Conservation (phyloP, 2,329 filamentous ascomycete genomes). For the Trichoderma citrinoviride region DNA sequence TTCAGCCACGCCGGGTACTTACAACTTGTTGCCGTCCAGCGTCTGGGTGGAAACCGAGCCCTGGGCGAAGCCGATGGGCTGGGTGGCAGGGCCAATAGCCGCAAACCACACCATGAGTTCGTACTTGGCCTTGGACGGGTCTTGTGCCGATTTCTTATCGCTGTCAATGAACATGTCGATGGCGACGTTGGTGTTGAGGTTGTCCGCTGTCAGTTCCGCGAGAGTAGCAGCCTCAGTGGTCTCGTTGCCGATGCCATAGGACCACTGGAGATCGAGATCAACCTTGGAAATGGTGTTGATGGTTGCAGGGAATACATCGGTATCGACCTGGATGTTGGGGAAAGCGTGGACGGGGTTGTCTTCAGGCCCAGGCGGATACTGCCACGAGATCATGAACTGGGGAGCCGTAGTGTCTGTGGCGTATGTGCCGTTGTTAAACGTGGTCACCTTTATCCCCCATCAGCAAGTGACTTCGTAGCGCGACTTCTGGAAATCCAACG, state of each 20-base stretch:
- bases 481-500: neutral
- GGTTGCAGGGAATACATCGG: constrained; percentile 42
- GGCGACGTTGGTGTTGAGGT: constrained; percentile 54
- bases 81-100: constrained; percentile 44
- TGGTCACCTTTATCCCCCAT: constrained; percentile 41
- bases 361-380: constrained; percentile 43
- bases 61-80: constrained; percentile 45
- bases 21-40: constrained; percentile 45
- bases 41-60: constrained; percentile 36
- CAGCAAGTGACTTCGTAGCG: neutral
- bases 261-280: constrained; percentile 48
- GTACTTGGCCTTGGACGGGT: constrained; percentile 44
- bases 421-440: constrained; percentile 51
- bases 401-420: constrained; percentile 46
- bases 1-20: constrained; percentile 25
- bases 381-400: constrained; percentile 52
- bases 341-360: constrained; percentile 53
- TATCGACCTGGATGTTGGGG: constrained; percentile 51
- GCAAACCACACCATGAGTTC: constrained; percentile 60
- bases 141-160: constrained; percentile 39
- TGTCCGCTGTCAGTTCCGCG: constrained; percentile 33
- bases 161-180: constrained; percentile 58
- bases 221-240: constrained; percentile 37
- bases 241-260: constrained; percentile 46
- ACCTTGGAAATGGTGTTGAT: constrained; percentile 42